Evolutionary conservation across 2,329 filamentous ascomycete species (phyloP), one percentile per base, ranked within the genome.

Genomic region (Alternaria gaisen): DNA sequence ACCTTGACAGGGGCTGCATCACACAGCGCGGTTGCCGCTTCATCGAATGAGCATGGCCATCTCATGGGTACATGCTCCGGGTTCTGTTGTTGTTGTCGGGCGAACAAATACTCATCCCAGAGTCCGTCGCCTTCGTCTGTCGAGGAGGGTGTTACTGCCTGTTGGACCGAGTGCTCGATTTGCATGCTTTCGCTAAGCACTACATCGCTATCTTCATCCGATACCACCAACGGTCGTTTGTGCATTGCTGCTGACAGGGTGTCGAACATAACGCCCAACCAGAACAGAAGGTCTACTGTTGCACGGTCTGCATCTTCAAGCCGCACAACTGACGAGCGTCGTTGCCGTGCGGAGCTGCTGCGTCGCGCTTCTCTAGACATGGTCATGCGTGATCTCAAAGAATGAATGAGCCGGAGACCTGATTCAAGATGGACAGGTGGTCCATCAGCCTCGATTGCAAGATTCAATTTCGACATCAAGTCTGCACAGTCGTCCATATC

Each of bases 221-320:
- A 80, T 5, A 83, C 76, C 3, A 83, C 79, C 1, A 82, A 66
- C 5, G 81, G 79, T 2, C 81, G 80, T 50, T 81, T 78, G 55
- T 84, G 80, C 80, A 87, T 85, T 1, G 84, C 84, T 1, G 86
- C 81, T 0, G 83, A 85, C 9, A 87, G 73, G 0, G 85, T 87
- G 66, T 87, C 86, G 50, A 86, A 85, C 85, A 87, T 88, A 44
- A 87, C 77, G 0, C 83, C 83, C 24, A 88, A 77, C 86, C 86
- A 88, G 68, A 84, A 87, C 3, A 88, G 68, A 14, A 88, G 74
- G 14, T 84, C 80, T 26, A 88, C 78, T 0, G 86, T 87, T 11
- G 80, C 75, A 18, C 75, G 74, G 71, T 83, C 75, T 18, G 79
- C 75, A 28, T 68, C 58, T 43, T 72, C 74, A 12, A 80, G 65